Base-by-base conservation (phyloP, 163 green algal species). In the Scenedesmus sp. region DNA sequence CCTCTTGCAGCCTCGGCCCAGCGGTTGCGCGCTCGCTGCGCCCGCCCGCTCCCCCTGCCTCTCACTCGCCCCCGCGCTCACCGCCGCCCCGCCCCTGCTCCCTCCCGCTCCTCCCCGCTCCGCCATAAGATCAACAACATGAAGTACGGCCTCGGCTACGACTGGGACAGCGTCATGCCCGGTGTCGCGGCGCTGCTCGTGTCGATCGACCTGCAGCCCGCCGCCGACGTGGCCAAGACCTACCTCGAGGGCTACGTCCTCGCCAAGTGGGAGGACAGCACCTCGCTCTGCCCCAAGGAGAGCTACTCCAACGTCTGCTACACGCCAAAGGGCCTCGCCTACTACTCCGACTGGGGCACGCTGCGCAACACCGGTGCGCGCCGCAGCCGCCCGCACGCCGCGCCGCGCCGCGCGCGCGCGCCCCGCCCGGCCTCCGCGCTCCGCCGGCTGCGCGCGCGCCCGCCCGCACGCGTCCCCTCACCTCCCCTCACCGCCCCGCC, bases 101-200 rank as follows among this genome's bases (percentile, higher is more conserved):
- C n/a, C n/a, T n/a, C n/a, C n/a, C n/a, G n/a, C n/a, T n/a, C n/a
- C n/a, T n/a, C n/a, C n/a, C n/a, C n/a, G n/a, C n/a, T n/a, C n/a
- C n/a, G n/a, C n/a, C n/a, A n/a, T n/a, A n/a, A n/a, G 7, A 57
- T 81, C 62, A 66, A 75, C 62, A 75, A 75, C 74, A 67, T 81
- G 33, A 75, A 81, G 48, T 81, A 81, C 11, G 62, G 36, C 36
- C 58, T 81, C 11, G 74, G 74, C 20, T 80, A 80, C 53, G 71
- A 79, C 42, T 79, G 56, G 60, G 72, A 80, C 44, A 47, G 28
- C 0, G 74, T 81, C 6, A 65, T 81, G 63, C 74, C 74, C 17
- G 74, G 74, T 45, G 74, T 26, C 4, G 74, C 74, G 9, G 74
- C 62, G 9, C 33, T 81, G 48, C 5, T 67, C 34, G 62, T 81